Evolutionary conservation across 2,329 filamentous ascomycete species (phyloP).

Genomic region (Aspergillus flavus): DNA sequence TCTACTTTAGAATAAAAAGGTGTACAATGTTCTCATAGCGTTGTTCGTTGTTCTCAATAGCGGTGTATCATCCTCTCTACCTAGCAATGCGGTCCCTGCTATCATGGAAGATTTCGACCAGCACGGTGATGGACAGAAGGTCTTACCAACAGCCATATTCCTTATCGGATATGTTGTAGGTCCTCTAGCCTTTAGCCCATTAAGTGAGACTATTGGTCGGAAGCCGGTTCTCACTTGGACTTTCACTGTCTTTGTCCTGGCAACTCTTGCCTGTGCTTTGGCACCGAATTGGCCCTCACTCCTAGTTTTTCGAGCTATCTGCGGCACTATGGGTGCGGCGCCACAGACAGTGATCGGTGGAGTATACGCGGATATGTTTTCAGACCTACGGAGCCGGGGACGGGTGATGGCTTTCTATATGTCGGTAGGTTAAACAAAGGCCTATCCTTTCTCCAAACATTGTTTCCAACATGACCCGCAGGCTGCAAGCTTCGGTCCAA

Average conservation of each 20-base stretch:
- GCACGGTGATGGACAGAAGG: constrained; percentile 32
- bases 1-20: constrained; percentile 23
- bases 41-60: constrained; percentile 40
- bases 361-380: constrained; percentile 50
- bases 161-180: constrained; percentile 44
- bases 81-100: constrained; percentile 41
- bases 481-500: constrained; percentile 44
- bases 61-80: constrained; percentile 41
- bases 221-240: constrained; percentile 51
- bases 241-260: constrained; percentile 48
- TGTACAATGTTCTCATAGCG: constrained; percentile 30
- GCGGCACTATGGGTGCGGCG: constrained; percentile 43
- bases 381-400: constrained; percentile 41
- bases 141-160: constrained; percentile 40
- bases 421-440: constrained; percentile 29
- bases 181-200: constrained; percentile 44
- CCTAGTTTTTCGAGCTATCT: constrained; percentile 47
- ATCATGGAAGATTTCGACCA: constrained; percentile 38
- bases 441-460: no score
- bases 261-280: constrained; percentile 46
- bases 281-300: constrained; percentile 45
- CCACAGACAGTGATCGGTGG: constrained; percentile 50
- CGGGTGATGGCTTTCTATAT: constrained; percentile 46
- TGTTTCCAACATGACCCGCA: constrained; percentile 5
- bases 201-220: constrained; percentile 47